These are phyloP conservation scores for Phytophthora colocasiae DNA, from an alignment of 352 stramenopile genomes.

Conservation along the genomic window DNA sequence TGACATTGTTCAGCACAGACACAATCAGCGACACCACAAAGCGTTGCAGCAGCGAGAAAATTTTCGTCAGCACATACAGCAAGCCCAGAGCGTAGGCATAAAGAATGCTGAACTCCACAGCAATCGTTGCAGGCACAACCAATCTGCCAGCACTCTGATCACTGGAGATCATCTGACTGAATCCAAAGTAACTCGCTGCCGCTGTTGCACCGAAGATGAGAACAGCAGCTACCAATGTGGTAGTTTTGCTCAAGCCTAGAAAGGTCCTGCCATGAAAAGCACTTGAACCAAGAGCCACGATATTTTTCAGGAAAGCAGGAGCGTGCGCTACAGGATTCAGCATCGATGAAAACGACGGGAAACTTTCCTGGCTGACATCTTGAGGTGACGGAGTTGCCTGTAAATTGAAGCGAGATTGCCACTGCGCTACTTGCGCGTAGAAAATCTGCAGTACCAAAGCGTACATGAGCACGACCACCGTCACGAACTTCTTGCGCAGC, in stretches of 20 bases:
- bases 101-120: constrained; percentile 46
- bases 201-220: constrained; percentile 16
- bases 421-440: constrained; percentile 65
- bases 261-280: constrained; percentile 10
- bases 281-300: constrained; percentile 2
- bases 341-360: constrained; percentile 69
- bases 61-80: constrained; percentile 48
- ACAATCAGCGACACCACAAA: constrained; percentile 46
- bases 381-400: constrained; percentile 32
- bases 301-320: constrained; percentile 43
- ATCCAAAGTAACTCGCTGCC: constrained; percentile 25
- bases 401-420: constrained; percentile 71
- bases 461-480: constrained; percentile 71
- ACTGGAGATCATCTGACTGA: constrained; percentile 13
- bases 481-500: constrained; percentile 53
- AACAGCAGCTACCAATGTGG: constrained; percentile 9
- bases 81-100: constrained; percentile 68
- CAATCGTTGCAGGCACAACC: constrained; percentile 3
- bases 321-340: constrained; percentile 60
- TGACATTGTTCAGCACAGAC: constrained; percentile 33
- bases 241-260: constrained; percentile 15
- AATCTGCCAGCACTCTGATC: constrained; percentile 1
- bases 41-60: constrained; percentile 48
- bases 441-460: constrained; percentile 72
- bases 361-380: constrained; percentile 40